Evolutionary conservation across 2,329 filamentous ascomycete genomes (phyloP), one percentile per base, ranked within the genome.

Genomic region (Cordyceps cateniannulata): DNA sequence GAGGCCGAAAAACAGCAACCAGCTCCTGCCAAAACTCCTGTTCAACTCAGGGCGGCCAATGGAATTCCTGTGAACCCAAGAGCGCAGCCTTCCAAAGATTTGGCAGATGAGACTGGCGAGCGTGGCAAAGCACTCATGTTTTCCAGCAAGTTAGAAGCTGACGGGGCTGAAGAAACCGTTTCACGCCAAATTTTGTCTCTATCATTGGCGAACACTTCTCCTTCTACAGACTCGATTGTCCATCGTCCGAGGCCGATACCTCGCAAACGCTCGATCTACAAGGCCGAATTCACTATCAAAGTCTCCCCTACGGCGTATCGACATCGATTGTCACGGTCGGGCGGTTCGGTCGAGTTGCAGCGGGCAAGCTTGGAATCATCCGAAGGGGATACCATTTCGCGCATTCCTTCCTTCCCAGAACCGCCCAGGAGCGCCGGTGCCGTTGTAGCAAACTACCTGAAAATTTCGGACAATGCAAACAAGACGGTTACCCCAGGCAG

Each of bases 231-330:
- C 2, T 81, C 80, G 0, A 72, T 85, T 22, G 74, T 85, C 6
- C 73, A 85, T 67, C 77, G 83, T 5, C 82, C 82, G 2, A 76
- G 83, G 35, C 83, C 83, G 2, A 81, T 85, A 59, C 81, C 82
- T 5, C 75, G 83, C 56, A 79, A 77, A 40, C 69, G 70, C 3
- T 74, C 75, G 27, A 70, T 77, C 10, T 78, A 82, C 64, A 73
- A 79, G 48, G 73, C 75, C 52, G 71, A 81, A 38, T 81, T 81
- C 68, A 76, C 79, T 3, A 74, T 75, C 8, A 76, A 82, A 67
- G 59, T 75, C 40, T 73, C 75, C 6, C 73, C 74, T 18, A 63
- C 73, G n/a, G 72, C 75, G 14, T 73, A 74, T 22, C 68, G 70
- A 8, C 81, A 81, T 64, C 77, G 73, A 63, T 76, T 82, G 44